These are phyloP conservation scores for Tympanopsis confertula DNA, from an alignment of 2,329 filamentous ascomycete species.

Conservation along the genomic window DNA sequence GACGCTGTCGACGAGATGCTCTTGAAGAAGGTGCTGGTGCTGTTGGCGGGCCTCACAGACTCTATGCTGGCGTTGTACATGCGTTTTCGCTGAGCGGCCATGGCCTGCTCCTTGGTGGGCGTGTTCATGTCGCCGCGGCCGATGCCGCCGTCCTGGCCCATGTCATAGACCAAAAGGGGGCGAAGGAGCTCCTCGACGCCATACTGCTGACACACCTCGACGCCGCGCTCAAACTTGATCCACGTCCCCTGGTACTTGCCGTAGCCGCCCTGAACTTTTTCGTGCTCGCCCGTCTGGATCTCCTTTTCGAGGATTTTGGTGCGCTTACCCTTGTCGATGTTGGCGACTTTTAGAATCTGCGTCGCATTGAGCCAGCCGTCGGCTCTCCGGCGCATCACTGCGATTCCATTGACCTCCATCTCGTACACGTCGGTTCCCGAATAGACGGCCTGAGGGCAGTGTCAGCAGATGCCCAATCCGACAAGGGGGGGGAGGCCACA, in stretches of 20 bases:
- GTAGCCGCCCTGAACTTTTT: slow-evolving; percentile 96
- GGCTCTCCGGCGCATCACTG: slow-evolving; percentile 88
- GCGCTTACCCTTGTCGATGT: slow-evolving; percentile 92
- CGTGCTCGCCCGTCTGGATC: slow-evolving; percentile 88
- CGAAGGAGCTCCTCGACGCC: slow-evolving; percentile 66
- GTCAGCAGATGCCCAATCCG: slow-evolving; percentile 2
- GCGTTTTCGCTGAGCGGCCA: slow-evolving; percentile 87
- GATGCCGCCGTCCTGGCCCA: slow-evolving; percentile 62
- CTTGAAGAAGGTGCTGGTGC: slow-evolving; percentile 83
- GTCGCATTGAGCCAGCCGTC: slow-evolving; percentile 98
- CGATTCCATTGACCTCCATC: slow-evolving; percentile 88
- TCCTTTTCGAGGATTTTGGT: slow-evolving; percentile 98
- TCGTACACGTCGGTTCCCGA: slow-evolving; percentile 95
- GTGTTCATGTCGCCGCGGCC: slow-evolving; percentile 75
- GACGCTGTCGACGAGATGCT: slow-evolving; percentile 91
- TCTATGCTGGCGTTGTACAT: slow-evolving; percentile 73
- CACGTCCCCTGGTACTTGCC: slow-evolving; percentile 98
- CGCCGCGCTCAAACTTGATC: slow-evolving; percentile 86
- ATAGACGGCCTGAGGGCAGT: slow-evolving; percentile 61
- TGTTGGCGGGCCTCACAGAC: slow-evolving; percentile 48
- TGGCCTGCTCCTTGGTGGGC: slow-evolving; percentile 95
- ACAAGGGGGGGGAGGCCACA: slow-evolving; percentile 10
- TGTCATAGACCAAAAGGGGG: slow-evolving; percentile 69
- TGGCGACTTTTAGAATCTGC: slow-evolving; percentile 93
- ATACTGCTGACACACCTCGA: slow-evolving; percentile 78